Percentiles rank a stretch among this genome's conserved stretches.
Evolutionary conservation across 192 early-diverging fungal species (phyloP).

Genomic region (Coemansia sp.): DNA sequence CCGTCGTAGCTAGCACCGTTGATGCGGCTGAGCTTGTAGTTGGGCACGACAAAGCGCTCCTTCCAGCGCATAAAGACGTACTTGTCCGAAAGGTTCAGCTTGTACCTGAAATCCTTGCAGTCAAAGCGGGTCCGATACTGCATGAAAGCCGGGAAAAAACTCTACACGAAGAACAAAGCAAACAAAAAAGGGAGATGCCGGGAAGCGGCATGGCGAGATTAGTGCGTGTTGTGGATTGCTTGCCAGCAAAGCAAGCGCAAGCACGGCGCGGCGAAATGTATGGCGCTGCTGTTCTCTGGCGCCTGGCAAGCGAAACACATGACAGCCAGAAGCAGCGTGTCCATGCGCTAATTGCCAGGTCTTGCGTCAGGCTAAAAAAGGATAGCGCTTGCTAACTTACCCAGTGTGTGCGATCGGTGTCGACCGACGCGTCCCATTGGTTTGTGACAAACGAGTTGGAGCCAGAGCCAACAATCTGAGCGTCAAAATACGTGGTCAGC

Average conservation of each 20-base stretch:
- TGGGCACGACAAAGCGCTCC: constrained; percentile 82
- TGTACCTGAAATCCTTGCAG: constrained; percentile 36
- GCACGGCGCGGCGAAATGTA: not conserved
- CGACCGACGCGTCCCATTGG: constrained; percentile 73
- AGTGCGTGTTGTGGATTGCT: constrained; percentile 4
- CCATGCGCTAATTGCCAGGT: too few relatives aligned
- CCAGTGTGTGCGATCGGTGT: constrained; percentile 72
- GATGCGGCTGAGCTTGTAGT: constrained; percentile 70
- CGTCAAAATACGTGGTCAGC: constrained; percentile 76
- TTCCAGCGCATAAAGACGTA: constrained; percentile 84
- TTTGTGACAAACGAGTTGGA: constrained; percentile 66
- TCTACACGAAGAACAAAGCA: constrained; percentile 15
- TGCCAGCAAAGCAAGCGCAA: too few relatives aligned
- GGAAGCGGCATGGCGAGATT: not conserved
- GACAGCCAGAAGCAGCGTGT: not conserved
- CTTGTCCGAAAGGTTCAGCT: constrained; percentile 58
- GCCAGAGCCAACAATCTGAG: constrained; percentile 66
- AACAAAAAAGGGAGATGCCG: not conserved
- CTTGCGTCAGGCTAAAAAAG: not conserved
- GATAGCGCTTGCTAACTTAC: constrained; percentile 20
- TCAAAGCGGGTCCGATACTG: constrained; percentile 44
- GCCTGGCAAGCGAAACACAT: not conserved
- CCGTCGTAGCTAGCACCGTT: constrained; percentile 78
- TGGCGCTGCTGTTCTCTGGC: constrained; percentile 1
- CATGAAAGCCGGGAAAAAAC: constrained; percentile 51